phyloP scores from a whole-genome alignment of 352 stramenopile species.

The Peronospora farinosa region DNA sequence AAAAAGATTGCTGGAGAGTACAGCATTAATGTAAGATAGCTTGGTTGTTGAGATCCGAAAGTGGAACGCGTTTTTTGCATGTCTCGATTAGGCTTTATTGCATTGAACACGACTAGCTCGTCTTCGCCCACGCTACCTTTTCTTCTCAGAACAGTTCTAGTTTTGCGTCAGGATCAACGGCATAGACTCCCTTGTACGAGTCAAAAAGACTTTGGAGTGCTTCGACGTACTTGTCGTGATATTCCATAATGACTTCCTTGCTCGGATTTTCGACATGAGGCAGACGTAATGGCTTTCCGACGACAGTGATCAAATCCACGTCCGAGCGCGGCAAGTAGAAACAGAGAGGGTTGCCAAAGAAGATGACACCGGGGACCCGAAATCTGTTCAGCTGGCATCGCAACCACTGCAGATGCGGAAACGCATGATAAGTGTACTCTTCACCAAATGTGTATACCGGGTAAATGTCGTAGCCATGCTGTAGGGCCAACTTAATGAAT shows the following conservation, averaged over 20 bases:
- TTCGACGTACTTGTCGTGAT: conserved; percentile 85
- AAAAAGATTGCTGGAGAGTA: no score
- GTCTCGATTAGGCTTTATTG: no score
- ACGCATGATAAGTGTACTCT: conserved; percentile 78
- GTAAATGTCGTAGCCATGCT: conserved; percentile 83
- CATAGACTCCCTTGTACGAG: conserved; percentile 78
- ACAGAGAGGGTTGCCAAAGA: conserved; percentile 65
- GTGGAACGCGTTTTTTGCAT: no score
- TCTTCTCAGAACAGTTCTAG: conserved; percentile 49
- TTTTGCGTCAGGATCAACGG: conserved; percentile 43
- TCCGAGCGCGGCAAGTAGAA: conserved; percentile 77
- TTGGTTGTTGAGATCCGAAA: no score
- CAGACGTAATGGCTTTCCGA: conserved; percentile 81
- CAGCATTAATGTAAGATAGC: no score
- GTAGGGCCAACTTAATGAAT: conserved; percentile 90
- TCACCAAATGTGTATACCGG: conserved; percentile 92
- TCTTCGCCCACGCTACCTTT: no score
- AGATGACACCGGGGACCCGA: conserved; percentile 77
- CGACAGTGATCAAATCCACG: conserved; percentile 83
- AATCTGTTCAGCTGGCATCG: conserved; percentile 79
- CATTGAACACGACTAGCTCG: no score
- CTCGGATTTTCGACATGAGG: conserved; percentile 84
- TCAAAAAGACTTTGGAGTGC: conserved; percentile 85
- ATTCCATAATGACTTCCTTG: conserved; percentile 80
- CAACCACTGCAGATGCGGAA: conserved; percentile 70